Percentiles rank a stretch among this genome's conserved stretches.
Conservation (phyloP, 352 stramenopile species). For the Globisporangium camurandrum region DNA sequence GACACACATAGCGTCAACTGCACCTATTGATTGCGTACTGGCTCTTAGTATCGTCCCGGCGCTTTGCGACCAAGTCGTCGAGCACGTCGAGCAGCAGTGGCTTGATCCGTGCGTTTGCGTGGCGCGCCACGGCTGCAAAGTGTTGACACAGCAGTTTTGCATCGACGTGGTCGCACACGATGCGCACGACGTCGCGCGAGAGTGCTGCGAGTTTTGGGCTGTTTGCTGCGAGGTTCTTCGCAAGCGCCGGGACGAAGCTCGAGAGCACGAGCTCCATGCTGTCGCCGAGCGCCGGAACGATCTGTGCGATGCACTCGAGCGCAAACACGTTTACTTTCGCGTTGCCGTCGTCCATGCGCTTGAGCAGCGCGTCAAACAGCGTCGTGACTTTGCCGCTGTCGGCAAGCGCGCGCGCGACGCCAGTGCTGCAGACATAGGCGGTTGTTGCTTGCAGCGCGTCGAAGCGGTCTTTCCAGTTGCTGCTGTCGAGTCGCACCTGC, state of each 20-base stretch:
- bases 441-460: constrained; percentile 41
- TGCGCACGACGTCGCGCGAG: constrained; percentile 29
- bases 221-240: constrained; percentile 47
- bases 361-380: constrained; percentile 65
- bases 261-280: constrained; percentile 53
- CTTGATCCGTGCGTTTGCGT: constrained; percentile 52
- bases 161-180: constrained; percentile 40
- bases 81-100: constrained; percentile 51
- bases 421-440: constrained; percentile 24
- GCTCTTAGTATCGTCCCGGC: constrained; percentile 49
- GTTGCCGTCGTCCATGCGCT: constrained; percentile 71
- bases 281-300: constrained; percentile 40
- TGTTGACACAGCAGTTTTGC: constrained; percentile 47
- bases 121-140: constrained; percentile 33
- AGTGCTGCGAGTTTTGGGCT: constrained; percentile 44
- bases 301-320: constrained; percentile 45
- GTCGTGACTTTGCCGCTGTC: constrained; percentile 40
- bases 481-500: constrained; percentile 45
- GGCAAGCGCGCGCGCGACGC: constrained; percentile 10
- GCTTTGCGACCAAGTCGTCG: constrained; percentile 20
- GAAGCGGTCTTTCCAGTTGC: constrained; percentile 76
- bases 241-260: constrained; percentile 41
- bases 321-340: constrained; percentile 57
- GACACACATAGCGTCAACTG: no score
- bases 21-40: constrained; percentile 45